A percentile compares a stretch with the other conserved stretches of the same genome.
Conservation (phyloP, 169 alveolate species). For the Plasmodium knowlesi region DNA sequence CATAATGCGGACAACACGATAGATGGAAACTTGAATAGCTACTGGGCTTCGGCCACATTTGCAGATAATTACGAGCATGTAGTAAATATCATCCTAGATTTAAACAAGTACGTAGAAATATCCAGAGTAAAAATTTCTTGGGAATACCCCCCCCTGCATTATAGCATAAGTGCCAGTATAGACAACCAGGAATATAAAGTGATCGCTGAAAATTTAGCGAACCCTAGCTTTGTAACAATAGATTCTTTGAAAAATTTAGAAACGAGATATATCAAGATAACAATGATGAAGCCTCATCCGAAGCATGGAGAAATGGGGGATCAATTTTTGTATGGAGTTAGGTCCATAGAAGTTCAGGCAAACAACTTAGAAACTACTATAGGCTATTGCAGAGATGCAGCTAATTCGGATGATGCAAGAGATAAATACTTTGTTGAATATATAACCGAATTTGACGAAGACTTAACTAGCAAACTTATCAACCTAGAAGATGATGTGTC, state of each 20-base stretch:
- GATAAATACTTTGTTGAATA: conserved; percentile 91
- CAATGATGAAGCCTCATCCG: conserved; percentile 91
- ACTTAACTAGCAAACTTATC: conserved; percentile 81
- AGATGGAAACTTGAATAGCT: conserved; percentile 89
- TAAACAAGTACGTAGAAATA: conserved; percentile 81
- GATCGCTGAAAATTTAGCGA: conserved; percentile 82
- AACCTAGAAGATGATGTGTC: conserved; percentile 88
- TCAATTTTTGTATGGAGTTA: conserved; percentile 88
- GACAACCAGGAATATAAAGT: conserved; percentile 85
- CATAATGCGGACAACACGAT: conserved; percentile 86
- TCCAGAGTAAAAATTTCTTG: conserved; percentile 87
- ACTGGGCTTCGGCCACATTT: conserved; percentile 91
- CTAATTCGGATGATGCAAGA: conserved; percentile 91
- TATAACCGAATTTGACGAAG: conserved; percentile 85
- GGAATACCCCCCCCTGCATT: conserved; percentile 92
- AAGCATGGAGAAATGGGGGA: conserved; percentile 87
- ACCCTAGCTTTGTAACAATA: conserved; percentile 82
- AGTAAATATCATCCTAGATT: conserved; percentile 80
- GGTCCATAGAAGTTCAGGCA: conserved; percentile 88
- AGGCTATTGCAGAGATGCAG: conserved; percentile 90
- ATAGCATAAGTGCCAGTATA: conserved; percentile 85
- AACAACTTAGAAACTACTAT: conserved; percentile 87
- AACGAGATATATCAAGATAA: conserved; percentile 83
- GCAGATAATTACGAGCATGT: conserved; percentile 82
- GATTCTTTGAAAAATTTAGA: conserved; percentile 84